These are phyloP conservation scores for Colletotrichum acutatum DNA, from an alignment of 2,329 filamentous ascomycete genomes.

Conservation along the genomic window DNA sequence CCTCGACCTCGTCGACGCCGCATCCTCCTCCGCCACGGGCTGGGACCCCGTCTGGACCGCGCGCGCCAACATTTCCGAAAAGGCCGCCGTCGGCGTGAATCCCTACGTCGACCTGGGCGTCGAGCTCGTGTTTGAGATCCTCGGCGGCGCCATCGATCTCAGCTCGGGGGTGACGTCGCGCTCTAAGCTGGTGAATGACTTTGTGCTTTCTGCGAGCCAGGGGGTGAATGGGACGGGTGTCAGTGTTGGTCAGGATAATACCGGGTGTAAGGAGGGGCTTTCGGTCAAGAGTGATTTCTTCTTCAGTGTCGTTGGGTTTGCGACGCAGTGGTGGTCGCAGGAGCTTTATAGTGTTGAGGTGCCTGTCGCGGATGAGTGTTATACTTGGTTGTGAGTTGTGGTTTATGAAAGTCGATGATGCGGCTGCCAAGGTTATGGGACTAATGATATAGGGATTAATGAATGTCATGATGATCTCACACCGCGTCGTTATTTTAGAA, in stretches of 20 bases:
- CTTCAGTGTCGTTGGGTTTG: conserved; percentile 40
- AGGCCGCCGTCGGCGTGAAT: conserved; percentile 38
- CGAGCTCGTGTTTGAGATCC: conserved; percentile 39
- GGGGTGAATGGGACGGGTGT: conserved; percentile 28
- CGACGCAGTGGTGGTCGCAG: conserved; percentile 41
- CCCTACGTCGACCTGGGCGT: conserved; percentile 39
- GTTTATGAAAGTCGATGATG: not conserved
- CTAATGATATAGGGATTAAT: not conserved
- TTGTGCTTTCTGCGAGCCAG: conserved; percentile 38
- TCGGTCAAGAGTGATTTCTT: conserved; percentile 40
- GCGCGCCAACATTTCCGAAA: conserved; percentile 40
- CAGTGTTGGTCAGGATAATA: conserved; percentile 30
- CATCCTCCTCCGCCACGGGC: conserved; percentile 38
- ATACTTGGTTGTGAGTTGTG: conserved; percentile 36
- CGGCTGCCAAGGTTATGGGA: not conserved
- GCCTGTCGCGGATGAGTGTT: conserved; percentile 42
- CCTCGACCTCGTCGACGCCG: conserved; percentile 43
- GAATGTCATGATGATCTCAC: not conserved
- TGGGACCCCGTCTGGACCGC: conserved; percentile 46
- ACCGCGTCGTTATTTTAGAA: not conserved
- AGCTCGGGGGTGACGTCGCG: conserved; percentile 41
- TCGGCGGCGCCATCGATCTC: conserved; percentile 42
- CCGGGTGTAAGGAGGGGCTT: conserved; percentile 39
- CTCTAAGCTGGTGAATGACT: conserved; percentile 41
- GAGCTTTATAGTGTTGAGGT: conserved; percentile 41